Evolutionary conservation across 352 stramenopile species (phyloP), one percentile per base, ranked within the genome.

Genomic region (Phytophthora nicotianae): DNA sequence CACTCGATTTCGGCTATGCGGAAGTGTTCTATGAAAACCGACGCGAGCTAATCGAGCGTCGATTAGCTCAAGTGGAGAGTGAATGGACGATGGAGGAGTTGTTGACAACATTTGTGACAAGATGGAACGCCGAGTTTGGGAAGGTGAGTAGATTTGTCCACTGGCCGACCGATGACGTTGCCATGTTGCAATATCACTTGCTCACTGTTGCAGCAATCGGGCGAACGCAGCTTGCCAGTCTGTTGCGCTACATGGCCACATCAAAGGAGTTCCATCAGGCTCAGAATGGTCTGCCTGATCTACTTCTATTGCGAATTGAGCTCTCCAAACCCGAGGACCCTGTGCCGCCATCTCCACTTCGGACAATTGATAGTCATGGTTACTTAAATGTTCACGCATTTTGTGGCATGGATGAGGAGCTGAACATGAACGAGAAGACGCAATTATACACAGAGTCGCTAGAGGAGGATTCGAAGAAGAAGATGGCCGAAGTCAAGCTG

Each of bases 221-320:
- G 0, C 62, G 68, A n/a, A n/a, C 57, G 1, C 38, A 71, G 7
- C 65, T 92, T 7, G 65, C 68, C 11, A 77, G 55, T 0, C 53
- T 92, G 1, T 51, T 92, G 57, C 66, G 65, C 26, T 87, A 90
- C 43, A 92, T 92, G 83, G 52, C 77, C 8, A 88, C 74, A 3
- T 92, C 83, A 5, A 74, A 79, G 26, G 79, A 89, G 40, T 90
- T 79, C 23, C 83, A 92, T 42, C 74, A 75, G 13, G 81, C 81
- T 4, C 83, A 90, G 53, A 92, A 89, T 52, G 86, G 86, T 6
- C 61, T 95, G 6, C 86, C 83, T 3, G 83, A 92, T 62, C 53
- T 93, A 17, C 59, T 92, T 1, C 37, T 95, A 11, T 17, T 93
- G n/a, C 58, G 65, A 52, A 62, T 80, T 5, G 55, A 74, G 14